Evolutionary conservation across 805 yeast genomes (phyloP), one percentile per base, ranked within the genome.

Genomic region (Candida cerambycidarum): DNA sequence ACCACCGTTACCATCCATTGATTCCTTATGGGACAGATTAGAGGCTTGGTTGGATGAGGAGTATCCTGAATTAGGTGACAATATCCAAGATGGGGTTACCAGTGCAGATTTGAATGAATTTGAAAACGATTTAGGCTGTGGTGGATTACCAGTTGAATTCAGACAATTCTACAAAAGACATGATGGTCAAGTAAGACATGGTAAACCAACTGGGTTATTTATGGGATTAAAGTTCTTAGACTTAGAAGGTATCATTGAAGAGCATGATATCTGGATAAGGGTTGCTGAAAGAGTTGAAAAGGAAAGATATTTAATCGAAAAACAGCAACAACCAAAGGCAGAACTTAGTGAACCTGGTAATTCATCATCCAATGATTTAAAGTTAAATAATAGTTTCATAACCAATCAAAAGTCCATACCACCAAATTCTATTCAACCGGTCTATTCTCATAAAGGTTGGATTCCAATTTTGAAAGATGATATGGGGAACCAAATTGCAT

Each of bases 1-100:
- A 47, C 76, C 78, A 17, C 79, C 79, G 14, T 57, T 74, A 40
- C 79, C 80, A 13, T 58, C 66, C 18, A 54, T 71, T 17, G 76
- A 70, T 45, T 61, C 71, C 4, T 56, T 71, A 39, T 71, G 75
- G 76, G 66, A 62, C 46, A 54, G 75, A 27, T 59, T 71, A 38
- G 75, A 67, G 45, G 48, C 49, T 32, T 70, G 73, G 67, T 57
- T 69, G 44, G 76, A 70, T 31, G 71, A 67, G 38, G 75, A 71
- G 50, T 71, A 69, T 48, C 75, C 76, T 2, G 76, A 71, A 47
- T 63, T 71, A 44, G 73, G 61, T 40, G 76, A 71, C 44, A 60
- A 59, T 46, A 59, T 71, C 55, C 69, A 71, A 46, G 59, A 59
- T 39, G 76, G 75, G 3, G 75, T 63, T 5, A 69, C 74, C 15